Evolutionary conservation across 164 flowering plant genomes (phyloP), one percentile per base, ranked within the genome.

Genomic region (Macadamia integrifolia): DNA sequence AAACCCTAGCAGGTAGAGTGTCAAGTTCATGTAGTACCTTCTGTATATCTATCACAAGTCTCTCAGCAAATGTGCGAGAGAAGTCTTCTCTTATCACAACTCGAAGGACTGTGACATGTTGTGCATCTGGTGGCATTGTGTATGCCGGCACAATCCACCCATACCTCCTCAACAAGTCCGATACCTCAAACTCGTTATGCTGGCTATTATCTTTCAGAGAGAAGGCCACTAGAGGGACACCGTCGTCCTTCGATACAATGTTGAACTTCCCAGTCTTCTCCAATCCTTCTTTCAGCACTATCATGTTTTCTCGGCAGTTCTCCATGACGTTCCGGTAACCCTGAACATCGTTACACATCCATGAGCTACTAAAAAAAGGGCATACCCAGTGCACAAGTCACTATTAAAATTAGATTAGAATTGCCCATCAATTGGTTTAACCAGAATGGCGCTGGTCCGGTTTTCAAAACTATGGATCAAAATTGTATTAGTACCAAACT

Each of bases 141-240:
- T 78, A 78, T 43, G 80, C 80, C 0, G 80, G 80, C 5, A 78
- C 80, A 17, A 75, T 78, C 81, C 81, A 78, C 30, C 81, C 81
- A 50, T 29, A 78, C 57, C 81, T 58, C 5, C 81, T 58, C 0
- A 78, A 71, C 40, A 42, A 31, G 61, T 78, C 72, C 1, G 81
- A 72, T 9, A 78, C 53, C 60, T 78, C 79, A 30, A 78, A 78
- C 56, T 62, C 81, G 12, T 46, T 52, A 62, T 75, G 69, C 0
- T 15, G 28, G 48, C 67, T 58, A 28, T 59, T 59, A 65, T 78
- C 72, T 58, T 78, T 78, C 9, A 78, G 67, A 17, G 76, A 69
- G 52, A 78, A 78, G 50, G 81, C 81, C n/a, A 78, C 81, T 11
- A 78, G 10, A 3, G 81, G 79, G 1, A 78, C 79, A 0, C 81